These are phyloP conservation scores for Pichia inconspicua DNA, from an alignment of 1,139 yeast genomes.

Conservation along the genomic window DNA sequence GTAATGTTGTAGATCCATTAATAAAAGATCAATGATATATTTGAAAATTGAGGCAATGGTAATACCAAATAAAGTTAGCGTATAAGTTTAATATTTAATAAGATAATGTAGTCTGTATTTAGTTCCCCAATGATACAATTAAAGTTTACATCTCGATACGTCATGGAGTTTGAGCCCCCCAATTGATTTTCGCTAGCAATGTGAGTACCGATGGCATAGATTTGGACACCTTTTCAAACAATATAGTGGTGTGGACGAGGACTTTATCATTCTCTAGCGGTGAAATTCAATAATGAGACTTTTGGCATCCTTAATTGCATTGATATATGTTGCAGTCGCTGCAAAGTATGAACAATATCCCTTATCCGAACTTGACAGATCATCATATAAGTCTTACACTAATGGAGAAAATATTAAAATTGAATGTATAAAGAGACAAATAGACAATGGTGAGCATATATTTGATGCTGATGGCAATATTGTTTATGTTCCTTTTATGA, in stretches of 20 bases:
- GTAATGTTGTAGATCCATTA: not conserved
- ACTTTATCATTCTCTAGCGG: no score
- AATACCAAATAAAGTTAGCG: no score
- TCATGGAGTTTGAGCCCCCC: no score
- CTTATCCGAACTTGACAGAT: conserved; percentile 15
- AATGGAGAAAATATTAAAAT: conserved; percentile 42
- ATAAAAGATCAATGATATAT: not conserved
- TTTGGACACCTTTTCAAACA: no score
- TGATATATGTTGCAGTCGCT: conserved; percentile 7
- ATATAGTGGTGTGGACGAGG: no score
- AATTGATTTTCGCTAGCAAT: no score
- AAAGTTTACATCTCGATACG: no score
- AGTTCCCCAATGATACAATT: no score
- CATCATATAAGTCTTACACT: conserved; percentile 29
- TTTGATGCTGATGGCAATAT: conserved; percentile 55
- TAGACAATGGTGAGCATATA: conserved; percentile 69
- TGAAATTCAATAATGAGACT: not conserved
- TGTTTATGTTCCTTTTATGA: conserved; percentile 51
- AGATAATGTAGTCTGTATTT: no score
- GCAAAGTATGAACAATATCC: conserved; percentile 23
- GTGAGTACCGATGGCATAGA: no score
- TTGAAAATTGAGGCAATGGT: no score
- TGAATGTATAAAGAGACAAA: conserved; percentile 59
- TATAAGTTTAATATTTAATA: no score
- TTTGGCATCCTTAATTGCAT: not conserved